Base-by-base conservation (phyloP, 257 asterid genomes). In the Solanum clarkiae region DNA sequence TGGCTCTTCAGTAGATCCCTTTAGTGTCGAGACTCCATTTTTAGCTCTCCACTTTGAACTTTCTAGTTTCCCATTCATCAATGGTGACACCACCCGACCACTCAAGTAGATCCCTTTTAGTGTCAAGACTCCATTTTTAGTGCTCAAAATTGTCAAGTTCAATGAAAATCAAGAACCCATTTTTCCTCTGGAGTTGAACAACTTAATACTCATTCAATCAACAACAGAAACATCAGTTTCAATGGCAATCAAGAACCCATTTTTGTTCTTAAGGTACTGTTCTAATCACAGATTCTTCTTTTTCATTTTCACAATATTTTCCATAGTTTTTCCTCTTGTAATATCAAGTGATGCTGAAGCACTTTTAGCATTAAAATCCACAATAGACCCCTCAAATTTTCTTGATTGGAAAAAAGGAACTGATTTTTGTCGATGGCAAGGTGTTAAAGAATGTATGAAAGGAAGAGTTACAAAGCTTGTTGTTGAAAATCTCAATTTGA, bases 391-490 rank as follows among this genome's bases (percentile, higher is more conserved):
- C 3, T 79, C 70, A 51, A 91, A 91, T 24, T 63, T 82, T 55
- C 97, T 95, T 79, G 93, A 81, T 57, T 95, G 99, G 99, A 74
- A 81, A 26, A 60, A 36, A 40, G 89, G 86, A 16, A 86, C 57
- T 26, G 87, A 92, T 84, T 74, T 91, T 45, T 97, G 99, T 84
- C 86, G 84, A 18, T 97, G 98, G 99, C 71, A 87, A 84, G 98
- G 98, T 47, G 97, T 97, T 24, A 95, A 88, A 70, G 89, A 97
- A 86, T 97, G 99, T 91, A 80, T 86, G 36, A 89, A 91, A 80
- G 98, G 94, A 60, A 92, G 98, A 84, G 97, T 95, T 8, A 88
- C 88, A 3, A 97, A 94, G 92, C 97, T 97, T 49, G 99, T 94
- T 36, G 90, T 97, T 26, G 98, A 97, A 81, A 86, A 84, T n/a